phyloP scores from a whole-genome alignment of 2,329 filamentous ascomycete genomes.

The Colletotrichum spinosum region DNA sequence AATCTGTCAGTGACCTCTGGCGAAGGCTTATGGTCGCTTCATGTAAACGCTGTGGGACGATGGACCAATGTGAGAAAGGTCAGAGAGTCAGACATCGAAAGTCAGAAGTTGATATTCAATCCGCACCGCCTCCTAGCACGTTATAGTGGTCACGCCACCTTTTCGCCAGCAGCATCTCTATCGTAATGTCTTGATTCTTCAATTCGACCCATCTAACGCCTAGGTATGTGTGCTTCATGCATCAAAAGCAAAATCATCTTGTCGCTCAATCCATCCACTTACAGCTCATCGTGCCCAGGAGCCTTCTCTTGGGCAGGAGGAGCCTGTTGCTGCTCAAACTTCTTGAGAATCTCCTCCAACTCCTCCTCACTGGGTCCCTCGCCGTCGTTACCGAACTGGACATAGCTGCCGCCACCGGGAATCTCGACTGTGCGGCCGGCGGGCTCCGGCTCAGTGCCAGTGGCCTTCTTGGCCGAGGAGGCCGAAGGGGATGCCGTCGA shows the following conservation, averaged over 20 bases:
- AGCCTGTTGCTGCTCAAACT: constrained; percentile 46
- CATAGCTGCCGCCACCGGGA: constrained; percentile 48
- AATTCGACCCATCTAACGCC: constrained; percentile 22
- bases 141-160: too few species aligned
- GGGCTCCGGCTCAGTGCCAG: constrained; percentile 49
- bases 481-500: constrained; percentile 45
- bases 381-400: constrained; percentile 41
- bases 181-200: constrained; percentile 12
- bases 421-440: constrained; percentile 55
- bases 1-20: too few species aligned
- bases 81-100: too few species aligned
- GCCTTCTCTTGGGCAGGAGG: constrained; percentile 41
- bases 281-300: constrained; percentile 50
- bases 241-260: constrained; percentile 8
- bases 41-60: too few species aligned
- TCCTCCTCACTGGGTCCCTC: constrained; percentile 56
- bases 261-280: constrained; percentile 28
- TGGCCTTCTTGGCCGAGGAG: constrained; percentile 49
- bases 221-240: constrained; percentile 22
- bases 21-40: too few species aligned
- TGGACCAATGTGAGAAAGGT: too few species aligned
- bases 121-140: not conserved
- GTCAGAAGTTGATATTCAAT: too few species aligned
- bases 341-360: constrained; percentile 62
- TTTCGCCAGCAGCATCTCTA: not conserved